Evolutionary conservation across 2,329 filamentous ascomycete species (phyloP), one percentile per base, ranked within the genome.

Genomic region (Aspergillus sergii): DNA sequence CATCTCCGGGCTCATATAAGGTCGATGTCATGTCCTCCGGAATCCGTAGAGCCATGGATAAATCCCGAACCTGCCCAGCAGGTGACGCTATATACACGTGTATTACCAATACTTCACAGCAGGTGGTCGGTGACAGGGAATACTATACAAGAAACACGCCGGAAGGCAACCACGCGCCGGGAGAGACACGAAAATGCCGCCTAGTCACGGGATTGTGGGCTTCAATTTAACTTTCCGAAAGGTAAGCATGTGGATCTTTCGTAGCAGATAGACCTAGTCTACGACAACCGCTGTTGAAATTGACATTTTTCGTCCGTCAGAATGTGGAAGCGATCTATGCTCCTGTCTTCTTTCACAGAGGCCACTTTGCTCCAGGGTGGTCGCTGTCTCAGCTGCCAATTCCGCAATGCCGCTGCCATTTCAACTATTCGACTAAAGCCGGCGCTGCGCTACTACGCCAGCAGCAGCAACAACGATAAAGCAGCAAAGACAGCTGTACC

Each of bases 341-440:
- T 71, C 28, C 50, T 68, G 9, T 64, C 62, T 5, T 61, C 66
- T 9, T 43, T 71, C 4, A 53, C 71, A 32, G 74, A 76, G 43
- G 59, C 68, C 3, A 63, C 71, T 6, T 64, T 73, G 39, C 64
- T 73, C n/a, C 71, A 67, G 51, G 70, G 68, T 10, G 62, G 67
- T 58, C 75, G 73, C 54, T 78, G 76, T 65, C 69, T 78, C 41
- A 73, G 70, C 60, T 79, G 75, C 63, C 76, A 76, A 69, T 71
- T 75, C 66, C 76, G 72, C 68, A 71, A 66, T 64, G 63, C 68
- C 26, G 55, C 70, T 48, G 61, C 66, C 10, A 62, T 67, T 10
- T 39, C 32, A 39, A 36, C 34, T 61, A 45, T 71, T 57, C 67
- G 61, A 48, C 51, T 68, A 21, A 70, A 63, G 32, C 57, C 70